Conservation (phyloP, 2,329 filamentous ascomycete species). For the Cytospora leucostoma region DNA sequence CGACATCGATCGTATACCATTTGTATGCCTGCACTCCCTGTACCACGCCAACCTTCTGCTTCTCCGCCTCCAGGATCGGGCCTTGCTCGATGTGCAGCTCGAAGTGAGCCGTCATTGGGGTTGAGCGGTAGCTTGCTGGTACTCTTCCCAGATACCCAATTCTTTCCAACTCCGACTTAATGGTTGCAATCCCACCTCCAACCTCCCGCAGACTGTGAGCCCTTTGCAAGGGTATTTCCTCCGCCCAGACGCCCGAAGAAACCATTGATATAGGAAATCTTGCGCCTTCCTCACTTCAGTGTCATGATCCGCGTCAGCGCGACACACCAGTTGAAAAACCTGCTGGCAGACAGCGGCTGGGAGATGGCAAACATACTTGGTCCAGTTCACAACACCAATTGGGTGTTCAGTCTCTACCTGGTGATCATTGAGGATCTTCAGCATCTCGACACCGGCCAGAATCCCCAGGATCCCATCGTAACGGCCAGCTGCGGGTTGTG, state of each 20-base stretch:
- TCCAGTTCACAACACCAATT: slow-evolving; percentile 78
- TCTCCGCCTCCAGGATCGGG: slow-evolving; percentile 66
- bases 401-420: slow-evolving; percentile 68
- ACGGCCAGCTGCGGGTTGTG: slow-evolving; percentile 64
- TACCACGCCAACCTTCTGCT: slow-evolving; percentile 68
- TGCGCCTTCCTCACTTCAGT: slow-evolving; percentile 71
- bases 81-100: slow-evolving; percentile 87
- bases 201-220: slow-evolving; percentile 67
- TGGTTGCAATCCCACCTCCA: slow-evolving; percentile 58
- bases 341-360: not conserved
- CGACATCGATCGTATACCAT: slow-evolving; percentile 69
- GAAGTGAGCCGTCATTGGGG: slow-evolving; percentile 75
- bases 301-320: not conserved
- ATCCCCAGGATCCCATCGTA: slow-evolving; percentile 81
- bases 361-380: slow-evolving; percentile 53
- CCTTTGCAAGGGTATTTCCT: slow-evolving; percentile 59
- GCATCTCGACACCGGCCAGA: slow-evolving; percentile 70
- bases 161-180: slow-evolving; percentile 68
- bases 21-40: slow-evolving; percentile 73
- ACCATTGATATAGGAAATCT: slow-evolving; percentile 77
- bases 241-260: slow-evolving; percentile 76
- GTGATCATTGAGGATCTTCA: slow-evolving; percentile 68
- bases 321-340: not conserved
- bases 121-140: slow-evolving; percentile 57
- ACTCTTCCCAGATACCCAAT: slow-evolving; percentile 69